Percentiles rank a stretch among this genome's conserved stretches.
Evolutionary conservation across 345 rosid species (phyloP).

Genomic region (Fremontodendron californicum): DNA sequence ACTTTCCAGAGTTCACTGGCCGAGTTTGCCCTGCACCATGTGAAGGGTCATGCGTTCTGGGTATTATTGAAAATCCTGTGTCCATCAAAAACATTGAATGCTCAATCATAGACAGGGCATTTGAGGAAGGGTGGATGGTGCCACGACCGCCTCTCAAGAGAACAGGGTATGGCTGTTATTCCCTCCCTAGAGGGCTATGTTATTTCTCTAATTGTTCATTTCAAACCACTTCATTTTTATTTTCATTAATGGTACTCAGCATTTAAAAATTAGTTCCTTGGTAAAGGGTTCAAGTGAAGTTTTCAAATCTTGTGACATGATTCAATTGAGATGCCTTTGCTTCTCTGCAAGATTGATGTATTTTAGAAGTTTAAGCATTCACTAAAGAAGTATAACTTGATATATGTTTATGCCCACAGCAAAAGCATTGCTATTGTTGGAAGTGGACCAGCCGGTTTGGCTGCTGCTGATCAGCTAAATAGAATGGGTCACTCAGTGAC

Average conservation of each 20-base stretch:
- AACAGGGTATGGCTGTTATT: slow-evolving; percentile 62
- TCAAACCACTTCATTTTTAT: not conserved
- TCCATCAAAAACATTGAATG: slow-evolving; percentile 94
- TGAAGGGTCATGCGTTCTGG: slow-evolving; percentile 99
- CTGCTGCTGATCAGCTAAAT: slow-evolving; percentile 98
- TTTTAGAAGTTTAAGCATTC: not conserved
- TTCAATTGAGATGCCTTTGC: not conserved
- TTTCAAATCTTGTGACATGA: not conserved
- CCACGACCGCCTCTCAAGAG: slow-evolving; percentile 83
- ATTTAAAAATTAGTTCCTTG: not conserved
- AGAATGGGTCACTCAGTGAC: slow-evolving; percentile 93
- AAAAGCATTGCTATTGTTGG: slow-evolving; percentile 81
- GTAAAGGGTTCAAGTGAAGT: not conserved
- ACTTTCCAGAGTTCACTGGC: slow-evolving; percentile 98
- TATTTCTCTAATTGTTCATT: not conserved
- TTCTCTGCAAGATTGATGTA: not conserved
- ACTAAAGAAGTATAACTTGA: not conserved
- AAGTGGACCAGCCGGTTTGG: slow-evolving; percentile 96
- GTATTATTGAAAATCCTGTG: slow-evolving; percentile 99
- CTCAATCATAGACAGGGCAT: slow-evolving; percentile 88
- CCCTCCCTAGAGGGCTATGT: not conserved
- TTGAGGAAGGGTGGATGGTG: slow-evolving; percentile 98
- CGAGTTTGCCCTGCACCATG: slow-evolving; percentile 99
- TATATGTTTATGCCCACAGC: too few species aligned
- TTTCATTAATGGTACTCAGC: not conserved